phyloP scores from a whole-genome alignment of 257 asterid genomes.

The Scutellaria baicalensis region DNA sequence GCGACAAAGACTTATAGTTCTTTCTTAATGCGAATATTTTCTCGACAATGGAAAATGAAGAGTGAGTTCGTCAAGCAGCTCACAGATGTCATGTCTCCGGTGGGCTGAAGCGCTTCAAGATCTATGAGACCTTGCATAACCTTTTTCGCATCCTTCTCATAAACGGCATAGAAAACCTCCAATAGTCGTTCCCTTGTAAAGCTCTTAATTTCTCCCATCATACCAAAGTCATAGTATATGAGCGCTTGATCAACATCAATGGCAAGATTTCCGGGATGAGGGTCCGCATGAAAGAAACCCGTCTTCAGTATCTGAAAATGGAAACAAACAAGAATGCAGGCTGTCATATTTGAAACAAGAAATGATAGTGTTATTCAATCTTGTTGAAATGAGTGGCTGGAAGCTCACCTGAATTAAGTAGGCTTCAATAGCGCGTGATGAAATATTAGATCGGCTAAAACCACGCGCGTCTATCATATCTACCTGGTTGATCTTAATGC shows the following conservation, averaged over 20 bases:
- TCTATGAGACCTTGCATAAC: slow-evolving; percentile 82
- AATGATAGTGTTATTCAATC: background rate
- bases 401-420: slow-evolving; percentile 75
- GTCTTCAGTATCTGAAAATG: slow-evolving; percentile 71
- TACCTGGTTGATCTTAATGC: slow-evolving; percentile 74
- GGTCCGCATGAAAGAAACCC: slow-evolving; percentile 99
- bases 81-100: slow-evolving; percentile 91
- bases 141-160: slow-evolving; percentile 95
- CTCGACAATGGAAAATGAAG: background rate
- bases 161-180: slow-evolving; percentile 84
- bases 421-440: slow-evolving; percentile 93
- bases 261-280: slow-evolving; percentile 98
- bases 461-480: slow-evolving; percentile 66
- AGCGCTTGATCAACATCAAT: slow-evolving; percentile 85
- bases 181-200: slow-evolving; percentile 81
- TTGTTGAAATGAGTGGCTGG: background rate
- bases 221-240: slow-evolving; percentile 92
- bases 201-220: slow-evolving; percentile 97
- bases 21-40: background rate
- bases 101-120: slow-evolving; percentile 97
- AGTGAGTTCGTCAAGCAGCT: slow-evolving; percentile 2
- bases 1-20: background rate
- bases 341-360: background rate
- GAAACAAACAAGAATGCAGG: background rate
- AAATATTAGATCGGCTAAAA: slow-evolving; percentile 58